Evolutionary conservation across 345 rosid species (phyloP).

Genomic region (Luvunga scandens): DNA sequence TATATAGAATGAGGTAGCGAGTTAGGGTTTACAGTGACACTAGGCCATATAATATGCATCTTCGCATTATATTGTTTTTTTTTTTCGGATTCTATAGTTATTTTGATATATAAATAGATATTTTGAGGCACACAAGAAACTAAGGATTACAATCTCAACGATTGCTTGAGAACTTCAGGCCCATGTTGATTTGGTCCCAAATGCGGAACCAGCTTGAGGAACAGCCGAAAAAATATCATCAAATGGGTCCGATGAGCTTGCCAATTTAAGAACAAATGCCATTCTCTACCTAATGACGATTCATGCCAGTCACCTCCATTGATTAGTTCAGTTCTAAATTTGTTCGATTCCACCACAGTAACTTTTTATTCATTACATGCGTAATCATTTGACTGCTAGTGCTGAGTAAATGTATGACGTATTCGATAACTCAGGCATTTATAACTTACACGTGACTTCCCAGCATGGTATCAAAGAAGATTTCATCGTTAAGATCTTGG

Average conservation of each 20-base stretch:
- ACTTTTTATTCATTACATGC: too few species aligned
- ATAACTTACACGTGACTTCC: too few species aligned
- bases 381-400: too few species aligned
- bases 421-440: too few species aligned
- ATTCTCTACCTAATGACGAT: not conserved
- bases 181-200: constrained; percentile 20
- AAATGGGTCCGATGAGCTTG: constrained; percentile 8
- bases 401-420: too few species aligned
- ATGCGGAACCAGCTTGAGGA: not conserved
- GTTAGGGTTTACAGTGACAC: not conserved
- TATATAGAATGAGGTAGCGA: not conserved
- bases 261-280: constrained; percentile 11
- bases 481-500: too few species aligned
- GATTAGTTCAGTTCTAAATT: too few species aligned
- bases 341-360: not conserved
- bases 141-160: not conserved
- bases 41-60: constrained; percentile 1
- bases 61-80: not conserved
- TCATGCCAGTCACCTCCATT: not conserved
- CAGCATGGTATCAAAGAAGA: too few species aligned
- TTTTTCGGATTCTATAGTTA: not conserved
- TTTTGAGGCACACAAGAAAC: not conserved
- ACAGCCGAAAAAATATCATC: not conserved
- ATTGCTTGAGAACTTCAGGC: constrained; percentile 8
- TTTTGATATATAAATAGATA: not conserved